phyloP scores from a whole-genome alignment of 805 yeast genomes.

The Monosporozyma siamensis region DNA sequence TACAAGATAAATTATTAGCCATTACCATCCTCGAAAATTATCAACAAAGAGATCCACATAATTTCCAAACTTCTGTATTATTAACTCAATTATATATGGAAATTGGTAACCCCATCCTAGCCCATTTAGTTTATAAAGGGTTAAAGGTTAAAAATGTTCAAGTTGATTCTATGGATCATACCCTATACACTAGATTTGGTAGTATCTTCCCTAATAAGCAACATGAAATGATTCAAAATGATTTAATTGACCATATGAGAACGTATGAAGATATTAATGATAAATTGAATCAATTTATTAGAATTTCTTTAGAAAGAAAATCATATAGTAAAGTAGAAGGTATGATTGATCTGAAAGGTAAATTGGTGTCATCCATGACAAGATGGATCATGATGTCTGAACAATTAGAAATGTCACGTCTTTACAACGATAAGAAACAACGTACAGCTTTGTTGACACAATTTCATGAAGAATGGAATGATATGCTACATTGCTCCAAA shows the following conservation, averaged over 20 bases:
- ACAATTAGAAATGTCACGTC: slow-evolving; percentile 19
- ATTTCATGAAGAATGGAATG: slow-evolving; percentile 15
- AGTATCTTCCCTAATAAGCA: slow-evolving; percentile 37
- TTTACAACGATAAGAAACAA: slow-evolving; percentile 24
- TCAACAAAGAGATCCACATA: slow-evolving; percentile 49
- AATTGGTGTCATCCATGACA: slow-evolving; percentile 43
- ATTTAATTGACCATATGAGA: slow-evolving; percentile 33
- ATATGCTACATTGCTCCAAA: slow-evolving; percentile 28
- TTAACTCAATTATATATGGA: slow-evolving; percentile 51
- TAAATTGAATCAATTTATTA: slow-evolving; percentile 41
- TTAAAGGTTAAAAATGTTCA: slow-evolving; percentile 69
- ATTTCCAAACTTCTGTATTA: slow-evolving; percentile 66
- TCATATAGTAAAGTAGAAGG: slow-evolving; percentile 61
- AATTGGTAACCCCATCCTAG: slow-evolving; percentile 45
- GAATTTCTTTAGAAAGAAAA: slow-evolving; percentile 46
- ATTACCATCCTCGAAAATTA: slow-evolving; percentile 52
- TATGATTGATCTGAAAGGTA: slow-evolving; percentile 49
- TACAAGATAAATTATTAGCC: slow-evolving; percentile 31
- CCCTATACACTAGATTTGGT: slow-evolving; percentile 41
- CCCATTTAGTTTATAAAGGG: slow-evolving; percentile 40
- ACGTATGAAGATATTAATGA: slow-evolving; percentile 46
- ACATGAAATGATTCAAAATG: slow-evolving; percentile 19
- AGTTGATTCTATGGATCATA: slow-evolving; percentile 55
- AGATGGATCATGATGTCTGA: slow-evolving; percentile 29
- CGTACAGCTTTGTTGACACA: slow-evolving; percentile 13